phyloP scores from a whole-genome alignment of 805 yeast genomes.

The Yueomyces sinensis region DNA sequence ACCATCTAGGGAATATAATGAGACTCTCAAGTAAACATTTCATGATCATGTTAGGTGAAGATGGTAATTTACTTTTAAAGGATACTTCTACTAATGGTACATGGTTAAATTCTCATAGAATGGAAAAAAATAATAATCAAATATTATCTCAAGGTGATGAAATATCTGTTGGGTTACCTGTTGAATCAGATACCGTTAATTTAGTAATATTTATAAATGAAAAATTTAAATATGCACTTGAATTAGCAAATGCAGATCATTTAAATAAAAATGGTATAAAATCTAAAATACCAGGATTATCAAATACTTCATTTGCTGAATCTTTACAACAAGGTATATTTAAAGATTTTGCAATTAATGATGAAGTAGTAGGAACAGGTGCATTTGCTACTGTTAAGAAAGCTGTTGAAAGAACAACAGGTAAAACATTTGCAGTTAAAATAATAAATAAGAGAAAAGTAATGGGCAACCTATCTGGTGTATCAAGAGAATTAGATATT shows the following conservation, averaged over 20 bases:
- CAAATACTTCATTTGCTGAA: background rate
- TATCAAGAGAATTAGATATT: constrained; percentile 74
- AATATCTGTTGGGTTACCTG: constrained; percentile 79
- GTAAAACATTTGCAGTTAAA: constrained; percentile 81
- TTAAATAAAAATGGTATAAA: no score
- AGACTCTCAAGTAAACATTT: constrained; percentile 67
- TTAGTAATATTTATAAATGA: constrained; percentile 34
- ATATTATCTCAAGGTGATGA: constrained; percentile 87
- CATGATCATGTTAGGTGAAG: constrained; percentile 52
- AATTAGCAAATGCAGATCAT: constrained; percentile 6
- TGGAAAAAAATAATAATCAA: constrained; percentile 68
- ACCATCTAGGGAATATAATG: constrained; percentile 45
- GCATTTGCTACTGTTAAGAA: constrained; percentile 94
- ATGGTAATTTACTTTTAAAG: constrained; percentile 33
- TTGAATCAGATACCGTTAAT: constrained; percentile 48
- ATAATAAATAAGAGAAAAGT: constrained; percentile 75
- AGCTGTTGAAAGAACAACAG: constrained; percentile 76
- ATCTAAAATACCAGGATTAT: background rate
- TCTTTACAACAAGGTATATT: constrained; percentile 34
- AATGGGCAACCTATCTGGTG: constrained; percentile 68
- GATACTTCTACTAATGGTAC: constrained; percentile 92
- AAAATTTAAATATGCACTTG: constrained; percentile 18
- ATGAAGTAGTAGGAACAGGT: constrained; percentile 91
- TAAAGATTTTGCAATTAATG: constrained; percentile 61
- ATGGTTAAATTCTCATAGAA: constrained; percentile 56